These are phyloP conservation scores for Tylopilus rubrobrunneus DNA, from an alignment of 768 basidiomycete species.

Conservation along the genomic window DNA sequence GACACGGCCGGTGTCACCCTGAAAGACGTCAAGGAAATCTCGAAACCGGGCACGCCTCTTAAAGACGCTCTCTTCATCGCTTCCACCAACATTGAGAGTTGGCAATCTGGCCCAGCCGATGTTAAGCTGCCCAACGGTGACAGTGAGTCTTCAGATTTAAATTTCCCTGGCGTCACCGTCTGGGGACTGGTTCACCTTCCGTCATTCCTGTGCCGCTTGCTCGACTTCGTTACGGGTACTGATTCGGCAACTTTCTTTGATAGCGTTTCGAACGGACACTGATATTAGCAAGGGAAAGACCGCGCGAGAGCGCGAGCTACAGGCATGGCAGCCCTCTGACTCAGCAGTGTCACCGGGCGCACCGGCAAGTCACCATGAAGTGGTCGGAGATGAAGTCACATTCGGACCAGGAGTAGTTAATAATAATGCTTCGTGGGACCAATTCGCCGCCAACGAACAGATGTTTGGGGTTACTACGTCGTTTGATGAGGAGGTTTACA, in stretches of 20 bases:
- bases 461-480: conserved; percentile 88
- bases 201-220: background rate
- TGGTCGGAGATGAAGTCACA: conserved; percentile 59
- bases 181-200: background rate
- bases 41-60: conserved; percentile 60
- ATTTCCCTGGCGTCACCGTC: background rate
- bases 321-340: conserved; percentile 63
- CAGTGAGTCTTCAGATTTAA: conserved; percentile 43
- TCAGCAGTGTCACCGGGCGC: conserved; percentile 30
- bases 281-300: conserved; percentile 63
- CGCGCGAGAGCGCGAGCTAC: conserved; percentile 70
- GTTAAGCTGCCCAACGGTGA: conserved; percentile 66
- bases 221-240: conserved; percentile 2
- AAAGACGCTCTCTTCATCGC: conserved; percentile 70
- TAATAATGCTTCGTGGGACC: conserved; percentile 69
- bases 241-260: conserved; percentile 11
- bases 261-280: conserved; percentile 79
- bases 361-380: conserved; percentile 24
- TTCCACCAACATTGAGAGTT: conserved; percentile 67
- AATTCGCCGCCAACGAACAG: conserved; percentile 90
- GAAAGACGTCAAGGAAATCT: conserved; percentile 73
- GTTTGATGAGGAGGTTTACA: conserved; percentile 93
- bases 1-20: conserved; percentile 71
- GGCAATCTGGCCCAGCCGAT: conserved; percentile 72
- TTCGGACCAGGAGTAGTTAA: conserved; percentile 51